phyloP scores from a whole-genome alignment of 129 eudicot species.

The Calendula officinalis region DNA sequence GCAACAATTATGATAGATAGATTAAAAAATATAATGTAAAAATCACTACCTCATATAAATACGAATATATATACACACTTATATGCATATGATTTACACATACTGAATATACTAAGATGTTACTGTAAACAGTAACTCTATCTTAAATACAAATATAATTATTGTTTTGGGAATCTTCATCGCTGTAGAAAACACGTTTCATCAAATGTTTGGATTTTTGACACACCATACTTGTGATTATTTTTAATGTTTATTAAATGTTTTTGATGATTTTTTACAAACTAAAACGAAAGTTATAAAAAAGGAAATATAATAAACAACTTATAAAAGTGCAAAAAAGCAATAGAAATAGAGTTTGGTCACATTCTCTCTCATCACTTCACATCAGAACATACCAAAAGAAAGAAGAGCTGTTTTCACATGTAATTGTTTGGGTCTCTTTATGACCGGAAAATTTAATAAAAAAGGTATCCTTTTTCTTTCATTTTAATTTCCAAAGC shows the following conservation, averaged over 20 bases:
- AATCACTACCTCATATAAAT: too few species aligned
- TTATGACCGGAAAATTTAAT: constrained; percentile 45
- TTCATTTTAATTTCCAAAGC: constrained; percentile 13
- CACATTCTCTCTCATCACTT: constrained; percentile 30
- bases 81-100: too few species aligned
- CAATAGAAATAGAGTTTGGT: constrained; percentile 17
- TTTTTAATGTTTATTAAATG: not conserved
- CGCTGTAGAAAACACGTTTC: too few species aligned
- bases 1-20: too few species aligned
- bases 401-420: constrained; percentile 77
- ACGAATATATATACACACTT: too few species aligned
- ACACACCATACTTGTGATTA: too few species aligned
- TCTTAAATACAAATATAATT: too few species aligned
- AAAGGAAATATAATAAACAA: not conserved
- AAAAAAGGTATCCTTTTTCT: constrained; percentile 13
- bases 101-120: too few species aligned
- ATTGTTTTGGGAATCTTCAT: too few species aligned
- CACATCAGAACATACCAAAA: constrained; percentile 39
- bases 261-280: not conserved
- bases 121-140: too few species aligned
- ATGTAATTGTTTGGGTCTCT: constrained; percentile 70
- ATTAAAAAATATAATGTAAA: too few species aligned
- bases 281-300: not conserved
- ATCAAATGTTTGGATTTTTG: too few species aligned
- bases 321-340: constrained; percentile 7